Conservation (phyloP, 176 grass and related monocot species). For the Paspalum vaginatum region DNA sequence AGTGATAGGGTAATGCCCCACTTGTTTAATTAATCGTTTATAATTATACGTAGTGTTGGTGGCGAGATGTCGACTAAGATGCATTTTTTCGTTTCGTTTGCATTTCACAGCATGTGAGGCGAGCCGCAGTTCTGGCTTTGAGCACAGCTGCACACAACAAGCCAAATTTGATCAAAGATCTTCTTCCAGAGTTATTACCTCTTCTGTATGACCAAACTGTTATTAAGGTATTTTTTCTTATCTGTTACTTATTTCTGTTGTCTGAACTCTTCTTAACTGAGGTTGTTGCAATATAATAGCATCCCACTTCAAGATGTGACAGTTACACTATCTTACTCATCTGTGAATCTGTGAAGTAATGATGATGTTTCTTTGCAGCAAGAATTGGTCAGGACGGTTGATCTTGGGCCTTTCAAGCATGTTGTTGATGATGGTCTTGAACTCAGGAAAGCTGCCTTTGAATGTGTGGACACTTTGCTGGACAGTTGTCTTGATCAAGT, state of each 20-base stretch:
- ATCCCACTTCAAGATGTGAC: constrained; percentile 4
- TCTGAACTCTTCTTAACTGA: not conserved
- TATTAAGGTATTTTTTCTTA: constrained; percentile 68
- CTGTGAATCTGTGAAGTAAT: constrained; percentile 3
- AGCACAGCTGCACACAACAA: constrained; percentile 96
- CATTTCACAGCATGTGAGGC: constrained; percentile 77
- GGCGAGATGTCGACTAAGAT: not conserved
- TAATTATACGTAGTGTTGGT: not conserved
- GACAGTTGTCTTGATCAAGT: constrained; percentile 97
- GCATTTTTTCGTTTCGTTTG: not conserved
- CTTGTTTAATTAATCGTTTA: not conserved
- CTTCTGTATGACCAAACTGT: constrained; percentile 92
- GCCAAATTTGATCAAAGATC: constrained; percentile 84
- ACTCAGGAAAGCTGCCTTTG: constrained; percentile 92
- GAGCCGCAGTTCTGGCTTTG: constrained; percentile 82
- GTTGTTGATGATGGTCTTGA: constrained; percentile 92
- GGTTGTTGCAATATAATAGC: not conserved
- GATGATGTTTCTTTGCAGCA: constrained; percentile 52
- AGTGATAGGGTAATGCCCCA: constrained; percentile 61
- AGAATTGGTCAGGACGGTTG: constrained; percentile 90
- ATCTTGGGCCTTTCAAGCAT: constrained; percentile 94
- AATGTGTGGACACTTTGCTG: constrained; percentile 87
- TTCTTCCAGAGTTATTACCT: constrained; percentile 85
- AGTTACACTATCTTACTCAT: constrained; percentile 7
- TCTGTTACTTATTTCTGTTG: not conserved